These are phyloP conservation scores for Dalechampia spathulata DNA, from an alignment of 441 rosid genomes.

Conservation along the genomic window DNA sequence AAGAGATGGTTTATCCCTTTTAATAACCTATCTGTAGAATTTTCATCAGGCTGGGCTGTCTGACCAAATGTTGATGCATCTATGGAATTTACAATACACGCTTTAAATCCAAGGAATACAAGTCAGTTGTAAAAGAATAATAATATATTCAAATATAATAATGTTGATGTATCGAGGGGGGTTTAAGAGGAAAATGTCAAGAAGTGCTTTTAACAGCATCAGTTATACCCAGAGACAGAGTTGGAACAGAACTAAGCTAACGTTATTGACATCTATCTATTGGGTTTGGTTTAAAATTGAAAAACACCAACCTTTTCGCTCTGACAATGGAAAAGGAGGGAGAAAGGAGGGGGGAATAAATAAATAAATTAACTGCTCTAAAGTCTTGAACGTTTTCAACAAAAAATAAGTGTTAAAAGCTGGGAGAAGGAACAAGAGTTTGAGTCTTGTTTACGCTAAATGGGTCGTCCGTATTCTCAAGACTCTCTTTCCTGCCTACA, in stretches of 20 bases:
- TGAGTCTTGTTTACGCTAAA: slow-evolving; percentile 90
- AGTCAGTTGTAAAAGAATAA: too few relatives aligned
- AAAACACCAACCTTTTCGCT: slow-evolving; percentile 14
- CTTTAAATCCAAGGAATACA: neutral
- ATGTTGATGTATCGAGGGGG: too few relatives aligned
- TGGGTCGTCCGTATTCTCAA: slow-evolving; percentile 42
- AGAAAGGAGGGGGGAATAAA: too few relatives aligned
- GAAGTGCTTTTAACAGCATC: slow-evolving; percentile 18
- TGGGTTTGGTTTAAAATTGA: slow-evolving; percentile 21
- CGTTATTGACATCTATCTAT: neutral
- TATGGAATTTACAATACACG: neutral
- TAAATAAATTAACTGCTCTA: neutral
- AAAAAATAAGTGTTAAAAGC: slow-evolving; percentile 34
- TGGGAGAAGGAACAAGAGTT: slow-evolving; percentile 20
- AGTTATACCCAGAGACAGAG: slow-evolving; percentile 22
- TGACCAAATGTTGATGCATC: neutral
- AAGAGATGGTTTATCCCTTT: too few relatives aligned
- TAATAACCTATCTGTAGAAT: too few relatives aligned
- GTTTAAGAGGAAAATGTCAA: slow-evolving; percentile 9
- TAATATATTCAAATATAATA: too few relatives aligned
- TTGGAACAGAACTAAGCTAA: slow-evolving; percentile 15
- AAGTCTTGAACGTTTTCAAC: slow-evolving; percentile 12
- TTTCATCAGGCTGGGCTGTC: too few relatives aligned
- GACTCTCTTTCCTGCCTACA: slow-evolving; percentile 13
- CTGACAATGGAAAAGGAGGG: neutral